A percentile compares a stretch with the other conserved stretches of the same genome.
These are phyloP conservation scores for Ascochyta fabae DNA, from an alignment of 2,329 filamentous ascomycete genomes.

Conservation along the genomic window DNA sequence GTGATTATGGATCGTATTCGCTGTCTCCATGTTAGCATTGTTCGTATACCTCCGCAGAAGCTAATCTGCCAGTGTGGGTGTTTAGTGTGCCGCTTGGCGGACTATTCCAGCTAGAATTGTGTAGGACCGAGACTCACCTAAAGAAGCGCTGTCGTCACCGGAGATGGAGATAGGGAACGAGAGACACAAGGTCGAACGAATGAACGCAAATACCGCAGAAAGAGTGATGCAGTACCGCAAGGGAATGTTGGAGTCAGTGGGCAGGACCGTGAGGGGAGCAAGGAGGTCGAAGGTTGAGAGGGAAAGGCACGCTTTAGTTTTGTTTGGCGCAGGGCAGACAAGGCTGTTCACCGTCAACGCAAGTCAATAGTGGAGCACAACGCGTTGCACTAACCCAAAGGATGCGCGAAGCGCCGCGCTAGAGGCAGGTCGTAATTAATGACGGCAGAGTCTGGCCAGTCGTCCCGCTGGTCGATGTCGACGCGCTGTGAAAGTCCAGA, in stretches of 20 bases:
- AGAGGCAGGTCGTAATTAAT: constrained; percentile 12
- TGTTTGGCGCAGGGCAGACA: constrained; percentile 28
- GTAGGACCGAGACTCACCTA: constrained; percentile 35
- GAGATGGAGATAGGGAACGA: constrained; percentile 27
- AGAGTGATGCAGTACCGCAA: constrained; percentile 65
- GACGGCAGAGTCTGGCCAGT: constrained; percentile 22
- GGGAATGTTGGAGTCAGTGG: constrained; percentile 33
- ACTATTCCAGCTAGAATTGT: constrained; percentile 22
- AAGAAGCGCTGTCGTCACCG: constrained; percentile 22
- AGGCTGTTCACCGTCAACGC: constrained; percentile 24
- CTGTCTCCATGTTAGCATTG: constrained; percentile 34
- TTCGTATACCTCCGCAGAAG: constrained; percentile 17
- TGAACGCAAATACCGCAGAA: constrained; percentile 63
- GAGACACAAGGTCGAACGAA: constrained; percentile 45
- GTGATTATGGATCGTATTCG: constrained; percentile 37
- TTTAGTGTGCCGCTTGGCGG: constrained; percentile 30
- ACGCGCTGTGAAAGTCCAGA: constrained; percentile 12
- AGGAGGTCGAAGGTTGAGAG: constrained; percentile 28
- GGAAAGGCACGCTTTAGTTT: constrained; percentile 24
- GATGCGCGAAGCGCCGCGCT: constrained; percentile 15
- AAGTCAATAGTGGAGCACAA: constrained; percentile 20
- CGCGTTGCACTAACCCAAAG: constrained; percentile 13
- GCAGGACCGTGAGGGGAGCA: constrained; percentile 45
- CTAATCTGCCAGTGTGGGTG: constrained; percentile 19
- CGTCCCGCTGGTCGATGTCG: constrained; percentile 10